Base-by-base conservation (phyloP, 2,329 filamentous ascomycete genomes). In the Venturia effusa region DNA sequence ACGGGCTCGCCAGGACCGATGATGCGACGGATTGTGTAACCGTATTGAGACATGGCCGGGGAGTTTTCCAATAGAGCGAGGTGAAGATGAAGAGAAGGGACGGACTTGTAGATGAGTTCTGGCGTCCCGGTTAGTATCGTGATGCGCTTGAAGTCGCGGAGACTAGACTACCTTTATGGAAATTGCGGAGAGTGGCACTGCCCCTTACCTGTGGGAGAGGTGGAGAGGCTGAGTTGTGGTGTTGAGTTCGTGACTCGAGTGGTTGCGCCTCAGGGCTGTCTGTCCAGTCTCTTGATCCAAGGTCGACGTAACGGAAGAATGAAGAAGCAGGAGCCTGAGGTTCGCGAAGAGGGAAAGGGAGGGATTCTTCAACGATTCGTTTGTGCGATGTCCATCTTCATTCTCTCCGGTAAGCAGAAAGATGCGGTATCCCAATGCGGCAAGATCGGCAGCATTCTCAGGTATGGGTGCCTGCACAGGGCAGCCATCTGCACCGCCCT, bases 21-120 rank as follows among this genome's bases (percentile, higher is more conserved):
- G 37, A 60, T 41, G n/a, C 40, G 59, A 19, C 34, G 59, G n/a
- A 43, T 60, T 19, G 40, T 60, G 59, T 60, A 60, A 24, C 40
- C 34, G 34, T 19, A 27, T 32, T 60, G 59, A 41, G 59, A 60
- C 59, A 60, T 60, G 34, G 57, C 34, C 32, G 22, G 17, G 43
- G 17, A 5, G 27, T 17, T 27, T 24, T 30, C 5, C 24, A 55
- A 55, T 30, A 27, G 17, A 55, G 24, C 24, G 24, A 32, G 24
- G 24, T 19, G 17, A 19, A 55, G 48, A 55, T 55, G 10, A 55
- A 11, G 48, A 27, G 48, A 32, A 55, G 32, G 32, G 48, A 55
- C 32, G 22, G 17, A 55, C 27, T 34, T 55, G 11, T 55, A 17
- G 2, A 7, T 6, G 27, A 55, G 10, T 11, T 55, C 48, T 32